A percentile compares a stretch with the other conserved stretches of the same genome.
Conservation (phyloP, 1,139 yeast genomes). For the Yamadazyma diospyri region DNA sequence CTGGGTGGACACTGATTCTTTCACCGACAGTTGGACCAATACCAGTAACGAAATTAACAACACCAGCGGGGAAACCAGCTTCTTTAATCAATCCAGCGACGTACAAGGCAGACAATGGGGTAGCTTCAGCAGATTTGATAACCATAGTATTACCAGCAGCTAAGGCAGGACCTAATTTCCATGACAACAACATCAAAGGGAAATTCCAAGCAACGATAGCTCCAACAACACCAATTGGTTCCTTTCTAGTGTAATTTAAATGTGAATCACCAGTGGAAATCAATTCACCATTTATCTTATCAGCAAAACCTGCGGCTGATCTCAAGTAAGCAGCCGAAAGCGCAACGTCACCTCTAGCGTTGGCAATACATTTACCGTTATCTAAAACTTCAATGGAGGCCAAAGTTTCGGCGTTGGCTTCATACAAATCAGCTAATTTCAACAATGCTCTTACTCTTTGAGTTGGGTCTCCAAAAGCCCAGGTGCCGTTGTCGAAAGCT, state of each 20-base stretch:
- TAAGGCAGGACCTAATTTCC: slow-evolving; percentile 85
- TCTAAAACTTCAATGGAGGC: slow-evolving; percentile 74
- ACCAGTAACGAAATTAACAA: slow-evolving; percentile 71
- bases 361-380: slow-evolving; percentile 70
- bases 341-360: slow-evolving; percentile 54
- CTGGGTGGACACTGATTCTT: slow-evolving; percentile 65
- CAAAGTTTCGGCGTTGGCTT: slow-evolving; percentile 53
- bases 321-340: slow-evolving; percentile 60
- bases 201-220: slow-evolving; percentile 88
- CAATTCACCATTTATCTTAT: slow-evolving; percentile 66
- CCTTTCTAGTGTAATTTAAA: slow-evolving; percentile 56
- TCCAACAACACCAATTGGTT: slow-evolving; percentile 79
- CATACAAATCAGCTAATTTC: slow-evolving; percentile 64
- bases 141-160: slow-evolving; percentile 81
- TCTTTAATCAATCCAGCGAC: slow-evolving; percentile 58
- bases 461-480: slow-evolving; percentile 38
- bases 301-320: slow-evolving; percentile 85
- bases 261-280: slow-evolving; percentile 61
- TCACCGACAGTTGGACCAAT: slow-evolving; percentile 77
- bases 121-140: slow-evolving; percentile 77
- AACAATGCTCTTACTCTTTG: slow-evolving; percentile 50
- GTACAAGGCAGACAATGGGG: slow-evolving; percentile 75
- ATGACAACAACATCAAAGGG: slow-evolving; percentile 78
- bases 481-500: slow-evolving; percentile 50
- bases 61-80: slow-evolving; percentile 81